Percentiles rank a stretch among this genome's conserved stretches.
These are phyloP conservation scores for Butyriboletus loyo DNA, from an alignment of 768 basidiomycete genomes.

Conservation along the genomic window DNA sequence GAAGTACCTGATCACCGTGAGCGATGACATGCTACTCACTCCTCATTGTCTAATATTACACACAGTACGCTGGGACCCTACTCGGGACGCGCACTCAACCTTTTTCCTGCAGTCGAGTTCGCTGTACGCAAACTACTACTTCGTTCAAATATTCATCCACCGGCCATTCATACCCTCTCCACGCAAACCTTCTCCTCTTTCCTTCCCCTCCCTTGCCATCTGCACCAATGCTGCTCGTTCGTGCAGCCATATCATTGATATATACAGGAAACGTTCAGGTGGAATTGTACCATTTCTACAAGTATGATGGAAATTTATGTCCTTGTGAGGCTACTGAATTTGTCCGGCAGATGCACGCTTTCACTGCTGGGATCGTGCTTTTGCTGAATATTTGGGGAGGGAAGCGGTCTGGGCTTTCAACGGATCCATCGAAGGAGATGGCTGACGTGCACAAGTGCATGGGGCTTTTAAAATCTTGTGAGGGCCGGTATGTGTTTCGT, in stretches of 20 bases:
- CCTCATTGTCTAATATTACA: constrained; percentile 3
- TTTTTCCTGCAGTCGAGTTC: constrained; percentile 50
- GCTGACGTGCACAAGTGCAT: constrained; percentile 52
- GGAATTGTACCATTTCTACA: constrained; percentile 25
- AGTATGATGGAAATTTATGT: constrained; percentile 16
- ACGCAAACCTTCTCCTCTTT: constrained; percentile 44
- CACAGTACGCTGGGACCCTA: constrained; percentile 45
- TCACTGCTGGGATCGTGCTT: constrained; percentile 50
- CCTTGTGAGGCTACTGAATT: neutral
- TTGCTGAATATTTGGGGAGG: constrained; percentile 57
- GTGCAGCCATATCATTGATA: constrained; percentile 66
- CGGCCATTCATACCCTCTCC: constrained; percentile 74
- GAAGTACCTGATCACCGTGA: constrained; percentile 50
- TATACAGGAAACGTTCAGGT: constrained; percentile 40
- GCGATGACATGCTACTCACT: neutral
- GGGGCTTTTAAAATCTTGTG: constrained; percentile 36
- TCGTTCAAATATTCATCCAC: constrained; percentile 68
- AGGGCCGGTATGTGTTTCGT: constrained; percentile 31
- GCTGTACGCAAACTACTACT: constrained; percentile 53
- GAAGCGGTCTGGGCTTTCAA: constrained; percentile 39
- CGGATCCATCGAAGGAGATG: constrained; percentile 45
- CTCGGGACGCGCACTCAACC: constrained; percentile 30
- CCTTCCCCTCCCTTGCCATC: constrained; percentile 69
- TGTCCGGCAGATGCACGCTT: constrained; percentile 35
- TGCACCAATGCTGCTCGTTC: constrained; percentile 85